A percentile compares a stretch with the other conserved stretches of the same genome.
Conservation (phyloP, 75 land plant species). For the Cunninghamia lanceolata region DNA sequence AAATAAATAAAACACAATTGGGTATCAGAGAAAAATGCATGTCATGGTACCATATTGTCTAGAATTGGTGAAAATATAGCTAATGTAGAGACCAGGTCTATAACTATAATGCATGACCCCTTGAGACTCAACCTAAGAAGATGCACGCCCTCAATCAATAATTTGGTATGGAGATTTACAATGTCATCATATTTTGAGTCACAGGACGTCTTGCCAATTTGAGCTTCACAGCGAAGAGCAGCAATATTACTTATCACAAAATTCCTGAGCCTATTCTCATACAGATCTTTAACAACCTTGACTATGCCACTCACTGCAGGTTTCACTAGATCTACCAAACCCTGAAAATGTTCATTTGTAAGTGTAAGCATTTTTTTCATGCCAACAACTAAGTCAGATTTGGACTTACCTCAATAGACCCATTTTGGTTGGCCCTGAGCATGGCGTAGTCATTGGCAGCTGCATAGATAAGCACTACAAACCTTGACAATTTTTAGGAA, state of each 20-base stretch:
- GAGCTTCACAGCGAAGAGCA: constrained; percentile 12
- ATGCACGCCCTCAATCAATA: neutral
- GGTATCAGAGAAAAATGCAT: neutral
- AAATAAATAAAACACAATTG: neutral
- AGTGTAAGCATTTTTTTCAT: neutral
- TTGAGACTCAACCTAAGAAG: neutral
- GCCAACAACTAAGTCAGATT: neutral
- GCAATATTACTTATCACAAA: constrained; percentile 15
- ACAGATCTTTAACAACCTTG: constrained; percentile 12
- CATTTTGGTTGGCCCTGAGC: neutral
- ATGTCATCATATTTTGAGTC: neutral
- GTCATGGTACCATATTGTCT: neutral
- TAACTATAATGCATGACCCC: neutral
- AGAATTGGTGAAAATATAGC: neutral
- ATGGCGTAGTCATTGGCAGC: constrained; percentile 22
- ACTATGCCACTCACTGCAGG: constrained; percentile 16
- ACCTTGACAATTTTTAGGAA: neutral
- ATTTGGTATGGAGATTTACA: neutral
- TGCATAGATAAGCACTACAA: constrained; percentile 16
- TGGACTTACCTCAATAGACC: neutral
- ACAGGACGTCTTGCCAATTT: neutral
- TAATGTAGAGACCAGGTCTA: neutral
- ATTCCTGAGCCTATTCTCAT: constrained; percentile 22
- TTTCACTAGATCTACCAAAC: neutral
- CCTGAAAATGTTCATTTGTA: neutral